Base-by-base conservation (phyloP, 495 filamentous ascomycete genomes). In the Echria macrotheca region DNA sequence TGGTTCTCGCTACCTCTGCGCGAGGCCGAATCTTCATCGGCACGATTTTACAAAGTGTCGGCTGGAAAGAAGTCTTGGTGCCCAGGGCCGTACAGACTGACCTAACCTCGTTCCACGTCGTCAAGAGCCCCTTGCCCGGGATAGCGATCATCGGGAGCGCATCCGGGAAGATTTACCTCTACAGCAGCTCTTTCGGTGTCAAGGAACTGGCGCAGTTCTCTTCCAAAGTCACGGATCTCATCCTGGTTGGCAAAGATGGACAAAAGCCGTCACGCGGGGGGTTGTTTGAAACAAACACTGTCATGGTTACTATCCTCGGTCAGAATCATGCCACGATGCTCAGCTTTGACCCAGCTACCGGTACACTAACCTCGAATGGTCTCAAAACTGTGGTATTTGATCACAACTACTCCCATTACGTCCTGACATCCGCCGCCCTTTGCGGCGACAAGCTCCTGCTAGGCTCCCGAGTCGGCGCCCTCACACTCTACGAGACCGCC, bases 11-110 rank as follows among this genome's bases (percentile, higher is more conserved):
- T 2, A 81, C 76, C 3, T 82, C 83, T 1, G 72, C 68, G 10
- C 71, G 67, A n/a, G 86, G 84, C 2, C 69, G 75, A 19, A 50
- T 91, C 2, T 71, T 86, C 22, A 58, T 82, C 9, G 83, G 67
- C 5, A 45, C 54, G 1, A 57, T 76, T 15, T 56, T 50, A 10
- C 31, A 58, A 12, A 15, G 49, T 58, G 38, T 65, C 1, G 29
- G 33, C 3, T 77, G 75, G 74, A 53, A 55, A 37, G 69, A 77
- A 23, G 28, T 74, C 5, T 12, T 28, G 0, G 50, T 74, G 9
- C 59, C 75, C 0, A 62, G 69, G 6, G 42, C 28, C 0, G 43
- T 60, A 0, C 36, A 52, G 5, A 45, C 47, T 5, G 67, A 66
- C 22, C 54, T 81, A 3, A 68, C 44, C 19, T 66, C 65, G 0